These are phyloP conservation scores for Galerina marginata DNA, from an alignment of 768 basidiomycete species.

Conservation along the genomic window DNA sequence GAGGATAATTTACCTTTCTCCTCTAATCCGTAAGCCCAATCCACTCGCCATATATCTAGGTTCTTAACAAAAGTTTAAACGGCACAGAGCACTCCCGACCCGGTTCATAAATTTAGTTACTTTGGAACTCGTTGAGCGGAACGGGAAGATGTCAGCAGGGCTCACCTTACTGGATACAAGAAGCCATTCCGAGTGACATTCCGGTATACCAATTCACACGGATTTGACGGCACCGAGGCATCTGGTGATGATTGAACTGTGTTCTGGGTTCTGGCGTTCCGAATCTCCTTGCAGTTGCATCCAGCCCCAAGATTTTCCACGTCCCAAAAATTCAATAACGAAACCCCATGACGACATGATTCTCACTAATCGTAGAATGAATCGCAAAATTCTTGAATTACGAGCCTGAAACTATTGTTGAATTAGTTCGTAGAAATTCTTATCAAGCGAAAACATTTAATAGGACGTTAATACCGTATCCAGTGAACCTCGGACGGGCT, in stretches of 20 bases:
- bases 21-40: neutral
- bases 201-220: neutral
- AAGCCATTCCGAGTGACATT: neutral
- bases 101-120: neutral
- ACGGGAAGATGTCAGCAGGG: neutral
- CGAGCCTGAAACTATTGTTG: neutral
- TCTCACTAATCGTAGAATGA: too few species aligned
- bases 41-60: neutral
- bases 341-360: slow-evolving; percentile 6
- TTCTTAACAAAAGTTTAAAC: neutral
- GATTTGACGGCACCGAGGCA: slow-evolving; percentile 10
- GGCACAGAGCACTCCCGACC: neutral
- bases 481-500: neutral
- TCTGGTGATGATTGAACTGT: slow-evolving; percentile 9
- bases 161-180: neutral
- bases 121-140: neutral
- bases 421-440: too few species aligned
- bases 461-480: too few species aligned
- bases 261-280: neutral
- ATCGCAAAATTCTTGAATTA: neutral
- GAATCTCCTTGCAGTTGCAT: too few species aligned
- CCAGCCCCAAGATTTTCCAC: neutral
- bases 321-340: neutral
- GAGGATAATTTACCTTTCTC: too few species aligned
- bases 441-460: too few species aligned